Evolutionary conservation across 345 rosid genomes (phyloP).

Genomic region (Citrus unshiu): DNA sequence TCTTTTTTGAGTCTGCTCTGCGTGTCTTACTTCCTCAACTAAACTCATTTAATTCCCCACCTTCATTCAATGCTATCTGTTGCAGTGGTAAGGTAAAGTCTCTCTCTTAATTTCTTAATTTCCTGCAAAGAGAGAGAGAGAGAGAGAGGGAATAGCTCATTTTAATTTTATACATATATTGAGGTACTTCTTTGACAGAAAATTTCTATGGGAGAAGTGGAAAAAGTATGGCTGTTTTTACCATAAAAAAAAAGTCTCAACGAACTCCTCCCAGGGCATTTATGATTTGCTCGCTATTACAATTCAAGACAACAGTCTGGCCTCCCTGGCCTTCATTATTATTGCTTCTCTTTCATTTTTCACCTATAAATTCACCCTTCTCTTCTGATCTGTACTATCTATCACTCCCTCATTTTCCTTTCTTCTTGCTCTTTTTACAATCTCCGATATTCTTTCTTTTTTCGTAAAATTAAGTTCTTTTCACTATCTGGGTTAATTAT

Average conservation of each 20-base stretch:
- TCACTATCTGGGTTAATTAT: neutral
- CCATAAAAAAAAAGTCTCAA: slow-evolving; percentile 30
- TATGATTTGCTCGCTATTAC: slow-evolving; percentile 34
- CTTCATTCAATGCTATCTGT: too few relatives aligned
- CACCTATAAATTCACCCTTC: slow-evolving; percentile 46
- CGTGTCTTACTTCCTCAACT: slow-evolving; percentile 53
- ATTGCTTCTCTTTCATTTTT: slow-evolving; percentile 36
- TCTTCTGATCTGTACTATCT: slow-evolving; percentile 11
- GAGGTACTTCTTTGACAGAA: neutral
- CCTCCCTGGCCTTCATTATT: slow-evolving; percentile 46
- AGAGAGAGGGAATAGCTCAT: neutral
- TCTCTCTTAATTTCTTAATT: slow-evolving; percentile 2
- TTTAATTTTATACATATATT: too few relatives aligned
- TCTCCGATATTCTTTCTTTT: too few relatives aligned
- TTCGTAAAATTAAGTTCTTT: neutral
- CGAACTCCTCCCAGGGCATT: slow-evolving; percentile 50
- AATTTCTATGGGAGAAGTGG: neutral
- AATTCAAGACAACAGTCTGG: slow-evolving; percentile 52
- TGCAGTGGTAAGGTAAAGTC: slow-evolving; percentile 20
- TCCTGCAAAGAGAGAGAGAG: neutral
- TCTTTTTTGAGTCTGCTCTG: neutral
- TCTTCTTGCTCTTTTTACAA: neutral
- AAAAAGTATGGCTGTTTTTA: neutral
- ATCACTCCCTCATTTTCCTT: neutral
- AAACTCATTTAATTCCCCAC: slow-evolving; percentile 60